Conservation (phyloP, 1,284 basidiomycete genomes). For the Caloboletus inedulis region DNA sequence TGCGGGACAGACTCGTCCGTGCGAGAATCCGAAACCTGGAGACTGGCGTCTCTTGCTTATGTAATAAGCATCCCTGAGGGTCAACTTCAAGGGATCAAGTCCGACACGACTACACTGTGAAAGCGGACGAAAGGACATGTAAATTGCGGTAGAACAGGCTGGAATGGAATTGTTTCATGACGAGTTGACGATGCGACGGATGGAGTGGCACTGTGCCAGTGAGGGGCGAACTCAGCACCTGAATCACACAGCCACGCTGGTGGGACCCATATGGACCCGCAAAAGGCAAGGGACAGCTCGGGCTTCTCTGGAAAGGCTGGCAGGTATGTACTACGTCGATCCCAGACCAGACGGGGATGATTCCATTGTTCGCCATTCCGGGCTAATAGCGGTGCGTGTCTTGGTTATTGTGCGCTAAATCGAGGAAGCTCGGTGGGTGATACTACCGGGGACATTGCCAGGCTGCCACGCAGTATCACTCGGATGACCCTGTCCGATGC, state of each 20-base stretch:
- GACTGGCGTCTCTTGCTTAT: conserved; percentile 18
- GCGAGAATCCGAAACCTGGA: conserved; percentile 18
- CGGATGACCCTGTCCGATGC: conserved; percentile 1
- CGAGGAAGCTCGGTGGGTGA: conserved; percentile 10
- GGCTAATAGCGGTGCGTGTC: conserved; percentile 27
- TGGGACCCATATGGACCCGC: conserved; percentile 40
- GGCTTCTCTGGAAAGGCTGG: neutral
- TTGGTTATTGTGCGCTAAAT: conserved; percentile 31
- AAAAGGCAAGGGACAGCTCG: conserved; percentile 24
- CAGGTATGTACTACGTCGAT: conserved; percentile 20
- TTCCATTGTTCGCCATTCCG: conserved; percentile 32
- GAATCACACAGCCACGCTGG: conserved; percentile 33
- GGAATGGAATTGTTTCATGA: neutral
- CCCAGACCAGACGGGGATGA: conserved; percentile 11
- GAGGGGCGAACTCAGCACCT: neutral
- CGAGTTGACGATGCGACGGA: neutral
- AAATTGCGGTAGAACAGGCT: neutral
- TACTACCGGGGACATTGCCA: neutral
- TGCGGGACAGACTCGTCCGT: conserved; percentile 20
- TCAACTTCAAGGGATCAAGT: neutral
- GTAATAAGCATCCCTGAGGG: conserved; percentile 17
- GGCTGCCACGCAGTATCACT: neutral
- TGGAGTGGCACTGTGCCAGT: neutral
- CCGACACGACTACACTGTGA: neutral
- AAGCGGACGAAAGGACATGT: neutral